phyloP scores from a whole-genome alignment of 768 basidiomycete genomes.

The Psilocybe tampanensis region DNA sequence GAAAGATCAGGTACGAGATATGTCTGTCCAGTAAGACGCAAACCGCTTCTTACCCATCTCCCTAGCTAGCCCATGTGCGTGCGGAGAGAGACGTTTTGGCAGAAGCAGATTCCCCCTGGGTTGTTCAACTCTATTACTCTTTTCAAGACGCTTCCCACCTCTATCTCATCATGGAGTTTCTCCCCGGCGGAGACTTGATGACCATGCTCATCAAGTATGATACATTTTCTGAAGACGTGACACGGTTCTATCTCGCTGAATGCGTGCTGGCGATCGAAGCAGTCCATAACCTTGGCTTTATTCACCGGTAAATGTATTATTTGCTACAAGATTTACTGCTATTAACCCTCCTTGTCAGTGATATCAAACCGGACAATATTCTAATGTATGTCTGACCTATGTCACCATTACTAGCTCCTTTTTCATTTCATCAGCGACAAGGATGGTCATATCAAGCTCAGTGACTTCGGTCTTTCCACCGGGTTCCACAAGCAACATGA shows the following conservation, averaged over 20 bases:
- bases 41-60: not conserved
- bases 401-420: slow-evolving; percentile 27
- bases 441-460: slow-evolving; percentile 95
- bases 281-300: slow-evolving; percentile 96
- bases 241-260: slow-evolving; percentile 98
- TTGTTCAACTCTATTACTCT: slow-evolving; percentile 96
- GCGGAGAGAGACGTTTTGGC: slow-evolving; percentile 97
- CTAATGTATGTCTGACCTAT: slow-evolving; percentile 48
- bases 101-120: slow-evolving; percentile 94
- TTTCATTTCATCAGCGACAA: slow-evolving; percentile 60
- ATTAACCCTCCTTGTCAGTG: slow-evolving; percentile 47
- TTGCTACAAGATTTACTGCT: not conserved
- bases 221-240: slow-evolving; percentile 97
- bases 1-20: slow-evolving; percentile 83
- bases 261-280: slow-evolving; percentile 97
- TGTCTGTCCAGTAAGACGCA: not conserved
- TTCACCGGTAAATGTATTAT: slow-evolving; percentile 77
- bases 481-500: slow-evolving; percentile 99
- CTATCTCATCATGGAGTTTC: slow-evolving; percentile 98
- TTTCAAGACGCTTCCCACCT: slow-evolving; percentile 93
- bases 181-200: slow-evolving; percentile 98
- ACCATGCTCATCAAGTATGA: slow-evolving; percentile 99
- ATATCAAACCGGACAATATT: slow-evolving; percentile 99
- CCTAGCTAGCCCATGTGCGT: slow-evolving; percentile 93
- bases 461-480: slow-evolving; percentile 98